Evolutionary conservation across 805 yeast species (phyloP).

Genomic region (Ogataea nakhonphanomensis): DNA sequence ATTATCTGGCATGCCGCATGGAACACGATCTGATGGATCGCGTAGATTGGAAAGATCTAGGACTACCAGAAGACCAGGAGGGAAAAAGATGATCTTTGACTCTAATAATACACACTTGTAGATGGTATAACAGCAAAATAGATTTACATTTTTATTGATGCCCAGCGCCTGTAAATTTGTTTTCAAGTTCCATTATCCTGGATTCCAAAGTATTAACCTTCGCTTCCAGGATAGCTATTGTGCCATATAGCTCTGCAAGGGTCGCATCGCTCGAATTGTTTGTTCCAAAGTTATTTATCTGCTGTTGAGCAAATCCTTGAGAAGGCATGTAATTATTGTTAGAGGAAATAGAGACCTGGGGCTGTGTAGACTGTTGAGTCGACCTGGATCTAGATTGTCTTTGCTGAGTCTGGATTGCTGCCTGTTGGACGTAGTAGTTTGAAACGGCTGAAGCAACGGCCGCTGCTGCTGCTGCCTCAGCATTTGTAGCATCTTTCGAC

Average conservation of each 20-base stretch:
- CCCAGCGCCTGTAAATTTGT: slow-evolving; percentile 10
- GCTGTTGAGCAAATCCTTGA: slow-evolving; percentile 11
- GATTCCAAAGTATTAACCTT: slow-evolving; percentile 19
- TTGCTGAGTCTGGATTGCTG: slow-evolving; percentile 18
- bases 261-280: slow-evolving; percentile 10
- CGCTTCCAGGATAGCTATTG: slow-evolving; percentile 21
- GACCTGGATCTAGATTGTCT: slow-evolving; percentile 20
- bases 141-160: slow-evolving; percentile 3
- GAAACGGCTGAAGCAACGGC: slow-evolving; percentile 22
- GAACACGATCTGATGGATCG: slow-evolving; percentile 49
- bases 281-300: slow-evolving; percentile 9
- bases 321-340: slow-evolving; percentile 12
- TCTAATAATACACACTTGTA: slow-evolving; percentile 3
- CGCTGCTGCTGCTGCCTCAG: slow-evolving; percentile 20
- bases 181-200: slow-evolving; percentile 18
- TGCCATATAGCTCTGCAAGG: slow-evolving; percentile 16
- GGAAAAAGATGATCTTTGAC: background rate
- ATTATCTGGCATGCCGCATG: slow-evolving; percentile 85
- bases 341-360: slow-evolving; percentile 10
- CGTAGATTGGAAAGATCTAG: slow-evolving; percentile 36
- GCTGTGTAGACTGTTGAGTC: slow-evolving; percentile 15
- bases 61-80: slow-evolving; percentile 32
- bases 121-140: slow-evolving; percentile 3
- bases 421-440: slow-evolving; percentile 19
- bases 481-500: slow-evolving; percentile 15